Evolutionary conservation across 306 rosid genomes (phyloP), one percentile per base, ranked within the genome.

Genomic region (Vicia faba): DNA sequence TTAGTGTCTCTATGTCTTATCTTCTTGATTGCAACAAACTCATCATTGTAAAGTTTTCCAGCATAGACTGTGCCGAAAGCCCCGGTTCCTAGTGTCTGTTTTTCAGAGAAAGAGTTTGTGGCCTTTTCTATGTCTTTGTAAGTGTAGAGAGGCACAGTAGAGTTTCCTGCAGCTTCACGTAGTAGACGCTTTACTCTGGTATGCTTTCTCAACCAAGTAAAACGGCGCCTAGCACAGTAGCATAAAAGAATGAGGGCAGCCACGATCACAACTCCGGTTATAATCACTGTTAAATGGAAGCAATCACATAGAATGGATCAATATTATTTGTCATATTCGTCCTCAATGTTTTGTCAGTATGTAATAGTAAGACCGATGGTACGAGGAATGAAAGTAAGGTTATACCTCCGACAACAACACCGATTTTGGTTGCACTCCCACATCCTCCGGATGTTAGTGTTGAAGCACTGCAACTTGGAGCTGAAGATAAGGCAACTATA

Each of bases 21-120:
- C 76, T 80, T 93, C 64, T 93, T 90, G 26, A 93, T 85, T 33
- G 99, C 99, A 76, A 93, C 96, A 82, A 69, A 86, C 39, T 86
- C 95, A 60, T 88, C 89, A 61, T 79, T 83, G 69, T 83, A 86
- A 67, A 93, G 78, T 78, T 87, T 90, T 70, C 97, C 96, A 0
- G 92, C 85, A 74, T 95, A 95, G 66, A 95, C 99, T 18, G 91
- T 88, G 38, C 97, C 99, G 59, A 85, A 95, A 15, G 97, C 99
- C 41, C 99, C 99, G 11, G 92, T 95, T 72, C 99, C 99, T 45
- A 90, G 79, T 83, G 81, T 84, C 26, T 85, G 95, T 43, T 79
- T 81, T 63, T 95, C 99, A 15, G 85, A 80, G 77, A 90, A 95
- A 76, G 83, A 69, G 67, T 78, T 82, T 28, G 99, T 95, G 57